phyloP scores from a whole-genome alignment of 441 rosid genomes.

The Corymbia citriodora region DNA sequence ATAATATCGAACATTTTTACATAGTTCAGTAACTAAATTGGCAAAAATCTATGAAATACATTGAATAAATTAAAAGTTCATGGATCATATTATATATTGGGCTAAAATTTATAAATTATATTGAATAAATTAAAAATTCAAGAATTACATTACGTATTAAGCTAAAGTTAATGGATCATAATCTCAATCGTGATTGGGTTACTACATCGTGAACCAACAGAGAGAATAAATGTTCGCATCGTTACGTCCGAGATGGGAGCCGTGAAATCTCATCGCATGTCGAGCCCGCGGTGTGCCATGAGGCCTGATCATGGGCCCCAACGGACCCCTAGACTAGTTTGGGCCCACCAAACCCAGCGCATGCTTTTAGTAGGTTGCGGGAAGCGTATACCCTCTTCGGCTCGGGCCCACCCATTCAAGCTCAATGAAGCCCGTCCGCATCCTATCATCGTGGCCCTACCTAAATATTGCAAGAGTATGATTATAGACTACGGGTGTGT shows the following conservation, averaged over 20 bases:
- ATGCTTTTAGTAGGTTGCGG: accelerated
- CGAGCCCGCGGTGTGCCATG: accelerated
- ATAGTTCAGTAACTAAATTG: too few relatives aligned
- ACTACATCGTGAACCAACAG: not conserved
- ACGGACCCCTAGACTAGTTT: accelerated
- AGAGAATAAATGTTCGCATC: not conserved
- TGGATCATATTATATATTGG: too few relatives aligned
- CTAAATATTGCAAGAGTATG: not conserved
- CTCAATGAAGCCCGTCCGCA: not conserved
- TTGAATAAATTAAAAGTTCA: too few relatives aligned
- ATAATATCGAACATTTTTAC: too few relatives aligned
- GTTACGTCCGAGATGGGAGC: not conserved
- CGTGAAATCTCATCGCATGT: not conserved
- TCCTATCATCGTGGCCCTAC: not conserved
- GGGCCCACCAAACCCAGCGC: accelerated
- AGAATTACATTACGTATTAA: too few relatives aligned
- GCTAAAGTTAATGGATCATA: not conserved
- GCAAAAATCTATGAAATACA: too few relatives aligned
- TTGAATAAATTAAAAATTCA: too few relatives aligned
- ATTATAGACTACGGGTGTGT: not conserved
- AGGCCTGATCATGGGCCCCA: not conserved
- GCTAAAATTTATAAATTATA: too few relatives aligned
- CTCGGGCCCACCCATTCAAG: not conserved
- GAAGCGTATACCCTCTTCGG: not conserved
- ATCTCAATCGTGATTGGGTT: not conserved